phyloP scores from a whole-genome alignment of 2,329 filamentous ascomycete species.

The Talaromyces sp. region DNA sequence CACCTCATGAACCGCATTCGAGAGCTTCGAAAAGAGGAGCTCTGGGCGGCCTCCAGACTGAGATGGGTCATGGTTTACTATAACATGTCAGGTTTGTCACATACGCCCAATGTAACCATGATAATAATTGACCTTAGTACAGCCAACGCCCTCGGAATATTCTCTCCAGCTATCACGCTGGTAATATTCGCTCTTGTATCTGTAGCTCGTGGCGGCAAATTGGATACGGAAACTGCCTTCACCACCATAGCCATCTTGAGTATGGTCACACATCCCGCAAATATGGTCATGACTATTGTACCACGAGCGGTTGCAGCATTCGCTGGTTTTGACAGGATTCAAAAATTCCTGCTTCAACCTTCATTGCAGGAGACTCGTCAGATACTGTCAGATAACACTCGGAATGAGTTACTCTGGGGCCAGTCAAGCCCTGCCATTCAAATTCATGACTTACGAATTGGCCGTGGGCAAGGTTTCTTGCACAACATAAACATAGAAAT shows the following conservation, averaged over 20 bases:
- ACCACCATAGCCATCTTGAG: constrained; percentile 27
- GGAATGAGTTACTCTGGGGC: not conserved
- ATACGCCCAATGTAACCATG: not conserved
- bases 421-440: not conserved
- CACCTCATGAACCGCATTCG: constrained; percentile 39
- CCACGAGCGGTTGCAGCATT: constrained; percentile 35
- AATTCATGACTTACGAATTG: constrained; percentile 2
- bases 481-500: constrained; percentile 42
- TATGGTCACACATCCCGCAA: constrained; percentile 25
- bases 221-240: constrained; percentile 29
- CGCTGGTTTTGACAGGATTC: constrained; percentile 41
- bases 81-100: constrained; percentile 34
- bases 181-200: constrained; percentile 34
- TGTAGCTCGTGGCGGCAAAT: constrained; percentile 21
- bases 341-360: constrained; percentile 29
- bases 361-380: not conserved
- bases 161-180: constrained; percentile 21
- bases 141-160: constrained; percentile 7
- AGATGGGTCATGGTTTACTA: constrained; percentile 40
- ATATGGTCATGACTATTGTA: constrained; percentile 27
- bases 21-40: constrained; percentile 37
- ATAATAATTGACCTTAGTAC: not conserved
- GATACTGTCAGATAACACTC: not conserved
- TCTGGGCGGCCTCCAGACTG: constrained; percentile 40
- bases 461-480: constrained; percentile 31